Conservation (phyloP, 2,329 filamentous ascomycete genomes). For the Ophiocordyceps sinensis region DNA sequence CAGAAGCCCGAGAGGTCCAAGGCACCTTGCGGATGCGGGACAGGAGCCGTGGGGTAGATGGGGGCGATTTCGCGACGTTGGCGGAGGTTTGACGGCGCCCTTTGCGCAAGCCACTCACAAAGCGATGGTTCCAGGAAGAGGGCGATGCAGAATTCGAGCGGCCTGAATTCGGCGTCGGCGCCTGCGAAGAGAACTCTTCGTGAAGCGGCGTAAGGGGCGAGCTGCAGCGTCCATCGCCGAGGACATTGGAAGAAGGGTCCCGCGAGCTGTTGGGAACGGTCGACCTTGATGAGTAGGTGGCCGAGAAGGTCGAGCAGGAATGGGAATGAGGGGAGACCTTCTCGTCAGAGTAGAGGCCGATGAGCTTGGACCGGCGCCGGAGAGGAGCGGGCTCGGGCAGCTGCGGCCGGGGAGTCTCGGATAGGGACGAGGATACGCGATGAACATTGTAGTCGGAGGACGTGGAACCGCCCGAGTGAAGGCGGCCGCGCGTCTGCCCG, state of each 20-base stretch:
- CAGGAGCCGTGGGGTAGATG: conserved; percentile 11
- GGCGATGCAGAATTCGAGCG: conserved; percentile 6
- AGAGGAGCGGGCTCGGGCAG: conserved; percentile 13
- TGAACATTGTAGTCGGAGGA: too few species aligned
- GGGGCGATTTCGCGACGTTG: conserved; percentile 7
- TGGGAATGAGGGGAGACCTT: conserved; percentile 38
- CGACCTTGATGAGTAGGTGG: conserved; percentile 19
- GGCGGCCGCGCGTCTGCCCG: too few species aligned
- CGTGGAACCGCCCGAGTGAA: neutral
- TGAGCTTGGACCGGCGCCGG: conserved; percentile 18
- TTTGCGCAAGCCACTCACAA: conserved; percentile 40
- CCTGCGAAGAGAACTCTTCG: conserved; percentile 16
- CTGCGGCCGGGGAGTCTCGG: neutral
- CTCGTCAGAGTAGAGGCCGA: conserved; percentile 40
- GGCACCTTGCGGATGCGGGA: neutral
- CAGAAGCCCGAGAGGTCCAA: too few species aligned
- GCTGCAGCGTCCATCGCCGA: neutral
- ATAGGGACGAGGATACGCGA: too few species aligned
- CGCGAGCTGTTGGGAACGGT: conserved; percentile 33
- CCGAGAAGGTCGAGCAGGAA: conserved; percentile 12
- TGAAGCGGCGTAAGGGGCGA: conserved; percentile 29
- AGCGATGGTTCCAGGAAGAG: conserved; percentile 37
- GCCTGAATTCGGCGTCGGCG: neutral
- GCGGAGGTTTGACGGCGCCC: conserved; percentile 16
- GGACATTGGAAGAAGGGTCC: conserved; percentile 21